phyloP scores from a whole-genome alignment of 2,329 filamentous ascomycete species.

The Colletotrichum eleusines region DNA sequence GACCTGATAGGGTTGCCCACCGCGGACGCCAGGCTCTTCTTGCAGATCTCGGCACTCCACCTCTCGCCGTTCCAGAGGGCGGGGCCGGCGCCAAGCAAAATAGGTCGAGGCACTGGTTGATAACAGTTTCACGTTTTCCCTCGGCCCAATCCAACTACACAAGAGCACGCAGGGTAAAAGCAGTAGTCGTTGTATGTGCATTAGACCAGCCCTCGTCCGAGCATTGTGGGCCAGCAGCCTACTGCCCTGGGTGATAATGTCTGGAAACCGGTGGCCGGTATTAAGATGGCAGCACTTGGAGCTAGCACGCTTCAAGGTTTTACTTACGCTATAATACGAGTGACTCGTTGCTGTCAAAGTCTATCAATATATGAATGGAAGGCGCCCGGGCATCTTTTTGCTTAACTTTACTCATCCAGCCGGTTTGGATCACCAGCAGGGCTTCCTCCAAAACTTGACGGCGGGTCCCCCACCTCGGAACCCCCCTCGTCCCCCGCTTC shows the following conservation, averaged over 20 bases:
- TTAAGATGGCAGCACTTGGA: not conserved
- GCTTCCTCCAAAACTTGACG: slow-evolving; percentile 22
- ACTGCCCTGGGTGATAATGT: not conserved
- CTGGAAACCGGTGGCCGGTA: not conserved
- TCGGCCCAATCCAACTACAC: not conserved
- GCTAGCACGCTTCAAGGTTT: too few relatives aligned
- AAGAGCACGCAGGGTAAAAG: not conserved
- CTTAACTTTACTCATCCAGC: not conserved
- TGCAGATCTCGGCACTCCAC: slow-evolving; percentile 32
- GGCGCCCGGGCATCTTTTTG: not conserved
- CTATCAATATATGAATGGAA: not conserved
- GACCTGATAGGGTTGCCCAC: not conserved
- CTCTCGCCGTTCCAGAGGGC: not conserved
- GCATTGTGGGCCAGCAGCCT: too few relatives aligned
- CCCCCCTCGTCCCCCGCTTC: slow-evolving; percentile 38
- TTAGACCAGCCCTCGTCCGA: not conserved
- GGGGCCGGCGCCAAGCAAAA: slow-evolving; percentile 22
- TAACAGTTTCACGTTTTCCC: not conserved
- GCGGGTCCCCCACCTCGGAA: slow-evolving; percentile 23
- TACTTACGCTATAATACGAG: too few relatives aligned
- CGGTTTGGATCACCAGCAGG: not conserved
- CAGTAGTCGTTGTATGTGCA: not conserved
- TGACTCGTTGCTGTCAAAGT: too few relatives aligned
- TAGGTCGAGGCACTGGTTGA: not conserved
- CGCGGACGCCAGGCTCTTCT: not conserved